Evolutionary conservation across 2,329 filamentous ascomycete genomes (phyloP).

Genomic region (Daldinia sp.): DNA sequence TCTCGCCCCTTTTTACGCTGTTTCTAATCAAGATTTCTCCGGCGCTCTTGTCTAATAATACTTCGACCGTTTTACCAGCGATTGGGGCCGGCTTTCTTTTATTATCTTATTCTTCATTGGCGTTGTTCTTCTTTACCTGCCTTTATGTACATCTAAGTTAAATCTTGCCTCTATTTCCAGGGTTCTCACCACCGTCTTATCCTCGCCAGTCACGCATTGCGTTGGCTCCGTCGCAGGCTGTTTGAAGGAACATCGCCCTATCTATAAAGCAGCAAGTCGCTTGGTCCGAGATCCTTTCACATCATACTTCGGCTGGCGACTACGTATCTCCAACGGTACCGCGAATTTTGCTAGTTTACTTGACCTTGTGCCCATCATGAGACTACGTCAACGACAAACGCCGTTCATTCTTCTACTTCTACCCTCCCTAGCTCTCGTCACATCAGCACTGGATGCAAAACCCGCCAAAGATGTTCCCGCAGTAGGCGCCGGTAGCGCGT

Average conservation of each 20-base stretch:
- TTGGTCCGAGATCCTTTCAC: constrained; percentile 13
- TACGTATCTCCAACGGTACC: neutral
- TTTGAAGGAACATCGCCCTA: constrained; percentile 8
- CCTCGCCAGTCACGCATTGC: constrained; percentile 8
- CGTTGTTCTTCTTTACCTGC: constrained; percentile 17
- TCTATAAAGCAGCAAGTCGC: constrained; percentile 6
- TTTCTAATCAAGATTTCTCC: constrained; percentile 18
- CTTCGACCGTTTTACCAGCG: constrained; percentile 14
- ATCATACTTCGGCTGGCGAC: neutral
- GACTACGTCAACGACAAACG: constrained; percentile 46
- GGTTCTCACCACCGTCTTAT: constrained; percentile 11
- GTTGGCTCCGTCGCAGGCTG: constrained; percentile 3
- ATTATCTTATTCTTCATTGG: constrained; percentile 3
- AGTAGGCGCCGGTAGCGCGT: constrained; percentile 35
- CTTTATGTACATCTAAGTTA: constrained; percentile 13
- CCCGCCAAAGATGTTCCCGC: constrained; percentile 36
- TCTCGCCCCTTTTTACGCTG: constrained; percentile 30
- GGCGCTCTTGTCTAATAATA: constrained; percentile 20
- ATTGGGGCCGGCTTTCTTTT: constrained; percentile 14
- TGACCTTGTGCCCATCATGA: constrained; percentile 45
- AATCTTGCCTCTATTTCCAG: constrained; percentile 3
- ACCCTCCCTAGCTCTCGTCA: constrained; percentile 46
- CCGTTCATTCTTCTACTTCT: constrained; percentile 49
- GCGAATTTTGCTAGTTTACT: constrained; percentile 7
- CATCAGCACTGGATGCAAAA: constrained; percentile 42